Evolutionary conservation across 805 yeast genomes (phyloP), one percentile per base, ranked within the genome.

Genomic region (Saccharomyces kudriavzevii): DNA sequence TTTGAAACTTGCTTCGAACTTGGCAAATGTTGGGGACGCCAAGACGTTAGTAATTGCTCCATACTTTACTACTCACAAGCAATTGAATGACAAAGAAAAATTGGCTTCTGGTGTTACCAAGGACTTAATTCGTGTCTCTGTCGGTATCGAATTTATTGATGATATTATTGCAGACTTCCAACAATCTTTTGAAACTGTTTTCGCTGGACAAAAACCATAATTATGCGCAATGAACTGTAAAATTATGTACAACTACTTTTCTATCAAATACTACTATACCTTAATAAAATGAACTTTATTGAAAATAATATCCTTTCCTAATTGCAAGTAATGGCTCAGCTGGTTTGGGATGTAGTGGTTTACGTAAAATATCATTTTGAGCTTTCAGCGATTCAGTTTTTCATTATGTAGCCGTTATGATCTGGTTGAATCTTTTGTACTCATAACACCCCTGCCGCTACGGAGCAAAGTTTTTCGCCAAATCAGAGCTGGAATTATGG

Each of bases 1-100:
- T 62, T 81, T 94, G 71, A 81, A 89, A 72, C 73, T 94, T 54
- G 95, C 96, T 53, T 85, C 96, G 30, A 88, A 90, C 75, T 82
- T 94, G 68, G 98, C 99, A 49, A 92, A 92, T 66, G 97, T 92
- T 55, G 99, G 99, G 68, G 99, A 92, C 67, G 84, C 92, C 50
- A 94, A 92, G 77, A 89, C 98, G 47, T 79, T 92, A 68, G 96
- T 92, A 54, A 92, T 92, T 71, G 91, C 97, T 52, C 99, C 99
- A 60, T 91, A 85, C 79, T 89, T 81, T 73, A 94, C 98, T 45
- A 92, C 98, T 26, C 99, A 92, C 73, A 91, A 89, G 70, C 98
- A 94, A 76, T 79, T 92, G 66, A 71, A 76, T 45, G 89, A 87
- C 48, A 87, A 83, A 59, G 97, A 89, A 76, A 89, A 88, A 74